Evolutionary conservation across 148 eudicot genomes (phyloP).

Genomic region (Salicornia ramosissima): DNA sequence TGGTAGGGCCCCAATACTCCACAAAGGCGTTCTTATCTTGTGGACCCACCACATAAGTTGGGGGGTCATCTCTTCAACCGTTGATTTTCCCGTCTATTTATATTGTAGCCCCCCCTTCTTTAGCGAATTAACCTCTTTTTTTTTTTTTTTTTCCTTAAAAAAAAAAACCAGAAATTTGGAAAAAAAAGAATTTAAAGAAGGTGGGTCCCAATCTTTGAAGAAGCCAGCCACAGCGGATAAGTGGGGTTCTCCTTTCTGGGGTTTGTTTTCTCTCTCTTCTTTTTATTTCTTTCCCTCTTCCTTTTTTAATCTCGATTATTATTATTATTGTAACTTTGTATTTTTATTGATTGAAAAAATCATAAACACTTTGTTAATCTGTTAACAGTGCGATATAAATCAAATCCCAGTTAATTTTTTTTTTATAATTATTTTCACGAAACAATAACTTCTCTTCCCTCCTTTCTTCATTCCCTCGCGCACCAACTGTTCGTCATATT

Average conservation of each 20-base stretch:
- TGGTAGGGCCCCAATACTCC: constrained; percentile 13
- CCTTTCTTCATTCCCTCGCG: background rate
- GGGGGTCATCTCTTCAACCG: constrained; percentile 11
- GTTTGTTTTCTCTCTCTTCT: constrained; percentile 33
- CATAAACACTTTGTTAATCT: constrained; percentile 10
- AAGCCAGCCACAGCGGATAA: constrained; percentile 33
- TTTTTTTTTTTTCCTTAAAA: background rate
- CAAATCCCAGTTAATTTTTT: constrained; percentile 7
- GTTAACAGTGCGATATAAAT: constrained; percentile 7
- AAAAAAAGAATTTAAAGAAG: background rate
- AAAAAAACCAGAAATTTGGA: background rate
- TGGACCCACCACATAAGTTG: constrained; percentile 18
- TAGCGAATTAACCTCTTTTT: background rate
- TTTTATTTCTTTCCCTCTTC: background rate
- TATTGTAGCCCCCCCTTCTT: constrained; percentile 4
- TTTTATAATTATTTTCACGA: too few relatives aligned
- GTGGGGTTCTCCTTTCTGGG: constrained; percentile 46
- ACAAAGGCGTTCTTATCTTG: constrained; percentile 31
- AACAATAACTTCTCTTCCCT: background rate
- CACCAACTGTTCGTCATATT: background rate
- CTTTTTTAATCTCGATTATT: background rate
- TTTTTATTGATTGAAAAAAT: background rate
- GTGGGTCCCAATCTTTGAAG: constrained; percentile 35
- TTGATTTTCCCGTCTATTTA: constrained; percentile 20
- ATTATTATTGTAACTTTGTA: constrained; percentile 9